phyloP scores from a whole-genome alignment of 352 stramenopile species.

The Phytophthora pinifolia region DNA sequence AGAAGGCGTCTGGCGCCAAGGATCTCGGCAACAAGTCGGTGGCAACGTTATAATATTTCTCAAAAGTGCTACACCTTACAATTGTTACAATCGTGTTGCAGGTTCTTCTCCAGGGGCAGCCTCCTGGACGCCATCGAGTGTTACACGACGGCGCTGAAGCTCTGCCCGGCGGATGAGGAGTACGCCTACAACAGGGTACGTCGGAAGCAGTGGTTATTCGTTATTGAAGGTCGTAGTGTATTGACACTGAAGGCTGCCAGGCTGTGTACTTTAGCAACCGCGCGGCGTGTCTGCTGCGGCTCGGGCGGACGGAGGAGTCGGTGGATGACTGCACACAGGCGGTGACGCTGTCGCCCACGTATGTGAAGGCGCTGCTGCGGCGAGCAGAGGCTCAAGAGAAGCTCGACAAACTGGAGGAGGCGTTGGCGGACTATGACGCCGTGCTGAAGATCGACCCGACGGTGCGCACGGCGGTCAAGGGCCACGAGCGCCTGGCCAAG shows the following conservation, averaged over 20 bases:
- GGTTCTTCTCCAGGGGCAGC: constrained; percentile 66
- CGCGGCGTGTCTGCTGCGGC: constrained; percentile 68
- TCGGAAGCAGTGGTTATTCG: not conserved
- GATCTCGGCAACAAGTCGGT: constrained; percentile 85
- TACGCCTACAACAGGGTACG: constrained; percentile 79
- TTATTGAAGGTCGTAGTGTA: not conserved
- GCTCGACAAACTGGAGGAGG: constrained; percentile 93
- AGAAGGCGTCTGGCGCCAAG: constrained; percentile 72
- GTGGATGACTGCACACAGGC: constrained; percentile 95
- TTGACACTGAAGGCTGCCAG: constrained; percentile 59
- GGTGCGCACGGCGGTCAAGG: constrained; percentile 49
- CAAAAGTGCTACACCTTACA: not conserved
- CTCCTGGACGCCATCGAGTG: constrained; percentile 83
- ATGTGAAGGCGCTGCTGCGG: constrained; percentile 95
- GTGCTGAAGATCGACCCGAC: constrained; percentile 94
- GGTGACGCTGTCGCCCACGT: constrained; percentile 94
- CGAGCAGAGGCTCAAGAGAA: constrained; percentile 92
- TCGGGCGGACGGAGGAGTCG: constrained; percentile 82
- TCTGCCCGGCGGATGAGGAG: constrained; percentile 72
- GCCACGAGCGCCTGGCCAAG: constrained; percentile 83
- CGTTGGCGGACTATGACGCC: constrained; percentile 87
- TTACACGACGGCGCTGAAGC: constrained; percentile 82
- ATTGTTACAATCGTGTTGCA: constrained; percentile 21
- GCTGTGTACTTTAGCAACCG: constrained; percentile 89
- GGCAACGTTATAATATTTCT: not conserved